phyloP scores from a whole-genome alignment of 768 basidiomycete genomes.

The Trametes punicea region DNA sequence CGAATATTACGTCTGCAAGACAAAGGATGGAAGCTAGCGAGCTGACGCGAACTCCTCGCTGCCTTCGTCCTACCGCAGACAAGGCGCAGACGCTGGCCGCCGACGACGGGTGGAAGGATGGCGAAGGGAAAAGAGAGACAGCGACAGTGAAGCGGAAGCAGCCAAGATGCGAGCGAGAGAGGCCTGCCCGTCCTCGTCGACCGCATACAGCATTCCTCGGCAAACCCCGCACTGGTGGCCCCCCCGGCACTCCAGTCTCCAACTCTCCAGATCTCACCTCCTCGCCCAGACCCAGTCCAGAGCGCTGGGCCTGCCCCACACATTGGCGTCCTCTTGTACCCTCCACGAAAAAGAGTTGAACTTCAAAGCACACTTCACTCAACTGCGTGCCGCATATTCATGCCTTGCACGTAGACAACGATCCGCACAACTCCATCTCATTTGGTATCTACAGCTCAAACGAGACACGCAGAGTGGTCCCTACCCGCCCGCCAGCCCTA shows the following conservation, averaged over 20 bases:
- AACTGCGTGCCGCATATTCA: background rate
- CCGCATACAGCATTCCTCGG: slow-evolving; percentile 8
- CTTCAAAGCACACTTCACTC: background rate
- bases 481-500: slow-evolving; percentile 10
- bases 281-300: background rate
- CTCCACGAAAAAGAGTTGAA: background rate
- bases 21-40: slow-evolving; percentile 6
- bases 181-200: background rate
- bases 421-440: slow-evolving; percentile 1
- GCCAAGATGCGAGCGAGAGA: background rate
- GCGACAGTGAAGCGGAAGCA: slow-evolving; percentile 11
- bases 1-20: slow-evolving; percentile 16
- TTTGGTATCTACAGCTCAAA: slow-evolving; percentile 12
- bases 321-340: background rate
- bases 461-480: slow-evolving; percentile 1
- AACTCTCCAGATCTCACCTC: background rate
- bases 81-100: background rate
- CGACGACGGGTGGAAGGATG: background rate
- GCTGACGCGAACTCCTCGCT: slow-evolving; percentile 1
- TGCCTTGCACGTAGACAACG: background rate
- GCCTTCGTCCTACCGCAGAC: background rate
- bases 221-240: slow-evolving; percentile 5
- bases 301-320: background rate
- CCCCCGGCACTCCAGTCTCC: slow-evolving; percentile 8
- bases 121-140: background rate